Conservation (phyloP, 495 filamentous ascomycete genomes). For the Tricharina praecox region DNA sequence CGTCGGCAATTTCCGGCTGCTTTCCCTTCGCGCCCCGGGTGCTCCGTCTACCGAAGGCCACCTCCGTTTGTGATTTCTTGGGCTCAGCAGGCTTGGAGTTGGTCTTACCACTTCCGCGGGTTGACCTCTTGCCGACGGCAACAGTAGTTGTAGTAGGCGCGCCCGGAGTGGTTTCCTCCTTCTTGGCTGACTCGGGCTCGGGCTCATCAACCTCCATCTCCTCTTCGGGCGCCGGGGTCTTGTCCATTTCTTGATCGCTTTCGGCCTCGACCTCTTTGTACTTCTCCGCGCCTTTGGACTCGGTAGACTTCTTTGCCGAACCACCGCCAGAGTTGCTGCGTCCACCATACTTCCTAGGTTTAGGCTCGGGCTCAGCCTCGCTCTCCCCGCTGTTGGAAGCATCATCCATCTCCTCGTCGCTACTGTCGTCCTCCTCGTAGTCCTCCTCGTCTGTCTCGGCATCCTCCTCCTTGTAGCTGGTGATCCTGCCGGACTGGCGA, state of each 20-base stretch:
- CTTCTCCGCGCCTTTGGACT: slow-evolving; percentile 1
- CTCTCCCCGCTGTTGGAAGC: slow-evolving; percentile 8
- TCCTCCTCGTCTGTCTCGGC: slow-evolving; percentile 19
- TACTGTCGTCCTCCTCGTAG: slow-evolving; percentile 12
- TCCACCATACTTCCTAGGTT: neutral
- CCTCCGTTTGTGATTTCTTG: neutral
- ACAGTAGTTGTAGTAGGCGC: neutral
- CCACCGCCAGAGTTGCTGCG: slow-evolving; percentile 1
- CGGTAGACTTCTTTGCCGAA: neutral
- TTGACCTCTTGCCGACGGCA: neutral
- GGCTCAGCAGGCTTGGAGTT: slow-evolving; percentile 11
- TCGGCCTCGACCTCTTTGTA: slow-evolving; percentile 2
- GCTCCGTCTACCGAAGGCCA: neutral
- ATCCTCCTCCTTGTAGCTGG: slow-evolving; percentile 25
- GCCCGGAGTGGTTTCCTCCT: neutral
- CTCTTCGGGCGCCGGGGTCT: slow-evolving; percentile 8
- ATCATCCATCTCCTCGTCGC: slow-evolving; percentile 39
- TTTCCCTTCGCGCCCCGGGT: slow-evolving; percentile 2
- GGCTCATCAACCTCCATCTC: slow-evolving; percentile 7
- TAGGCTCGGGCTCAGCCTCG: neutral
- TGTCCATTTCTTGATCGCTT: slow-evolving; percentile 2
- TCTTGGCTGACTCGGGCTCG: neutral
- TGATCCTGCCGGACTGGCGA: slow-evolving; percentile 26
- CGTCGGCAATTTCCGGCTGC: slow-evolving; percentile 7
- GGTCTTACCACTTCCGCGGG: slow-evolving; percentile 3